Evolutionary conservation across 2,329 filamentous ascomycete genomes (phyloP), one percentile per base, ranked within the genome.

Genomic region (Epichloe hybrida): DNA sequence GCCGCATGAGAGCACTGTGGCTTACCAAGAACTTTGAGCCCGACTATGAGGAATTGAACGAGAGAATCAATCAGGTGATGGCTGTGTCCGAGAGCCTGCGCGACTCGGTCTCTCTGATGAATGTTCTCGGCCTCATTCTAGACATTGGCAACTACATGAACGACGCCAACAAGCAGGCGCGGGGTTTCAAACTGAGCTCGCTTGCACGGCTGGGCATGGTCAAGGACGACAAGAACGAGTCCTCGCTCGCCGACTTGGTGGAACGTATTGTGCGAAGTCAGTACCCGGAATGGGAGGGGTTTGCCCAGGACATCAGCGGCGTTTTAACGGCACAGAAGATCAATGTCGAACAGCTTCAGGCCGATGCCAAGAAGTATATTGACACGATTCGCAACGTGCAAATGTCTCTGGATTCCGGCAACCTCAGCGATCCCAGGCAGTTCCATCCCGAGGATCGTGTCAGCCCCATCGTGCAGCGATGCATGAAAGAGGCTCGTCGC

Each of bases 71-170:
- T 57, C 83, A 93, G 54, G 81, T 98, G n/a, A 86, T 94, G 37
- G 72, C 73, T 34, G 89, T 95, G 8, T 91, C 90, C 4, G 91
- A 97, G 69, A 86, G 88, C 9, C 72, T 98, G 50, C 81, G 91
- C 46, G 89, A 95, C 63, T 96, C 90, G 1, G 88, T 95, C 27
- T 86, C 88, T 27, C 72, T 98, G 60, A 95, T 97, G 84, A 96
- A 95, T 57, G 89, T 98, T 45, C 80, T 98, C 51, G 90, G 91
- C 53, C 77, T 97, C 55, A 98, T 98, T 67, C 74, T 98, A 60
- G 91, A 96, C 66, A 95, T 98, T 62, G 93, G 93, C 67, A 98
- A 98, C 69, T 98, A 95, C 76, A 98, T 98, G 93, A 98, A 98
- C 73, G 93, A 97, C 64, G 85, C 90, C 50, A 97, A 96, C 71